Percentiles rank a stretch among this genome's conserved stretches.
These are phyloP conservation scores for Seminavis robusta DNA, from an alignment of 108 stramenopile species.

Conservation along the genomic window DNA sequence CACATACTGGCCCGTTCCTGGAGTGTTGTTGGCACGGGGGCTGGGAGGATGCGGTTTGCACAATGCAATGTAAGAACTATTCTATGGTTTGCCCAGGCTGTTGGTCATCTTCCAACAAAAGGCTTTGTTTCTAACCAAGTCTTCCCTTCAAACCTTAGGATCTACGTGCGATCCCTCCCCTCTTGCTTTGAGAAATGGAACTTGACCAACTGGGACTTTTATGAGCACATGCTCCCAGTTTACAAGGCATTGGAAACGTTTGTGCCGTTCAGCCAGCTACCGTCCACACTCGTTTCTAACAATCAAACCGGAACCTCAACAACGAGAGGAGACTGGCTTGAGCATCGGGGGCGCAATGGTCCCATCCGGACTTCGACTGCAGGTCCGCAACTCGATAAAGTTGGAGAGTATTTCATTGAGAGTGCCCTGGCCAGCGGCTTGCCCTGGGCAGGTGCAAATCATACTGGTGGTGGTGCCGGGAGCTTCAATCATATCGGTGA, in stretches of 20 bases:
- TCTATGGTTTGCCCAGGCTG: too few relatives aligned
- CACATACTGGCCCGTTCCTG: conserved; percentile 11
- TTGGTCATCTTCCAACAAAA: too few relatives aligned
- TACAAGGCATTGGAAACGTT: conserved; percentile 8
- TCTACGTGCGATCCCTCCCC: conserved; percentile 14
- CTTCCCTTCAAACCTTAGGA: too few relatives aligned
- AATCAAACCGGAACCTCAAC: background rate
- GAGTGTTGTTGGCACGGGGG: conserved; percentile 6
- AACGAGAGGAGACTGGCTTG: background rate
- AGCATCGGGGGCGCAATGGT: conserved; percentile 13
- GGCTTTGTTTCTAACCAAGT: too few relatives aligned
- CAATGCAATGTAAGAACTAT: conserved; percentile 34
- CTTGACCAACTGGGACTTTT: conserved; percentile 9
- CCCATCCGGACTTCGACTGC: conserved; percentile 2
- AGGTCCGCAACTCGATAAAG: too few relatives aligned
- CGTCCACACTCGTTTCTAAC: background rate
- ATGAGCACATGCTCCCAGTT: conserved; percentile 1
- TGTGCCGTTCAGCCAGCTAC: too few relatives aligned
- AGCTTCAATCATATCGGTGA: conserved; percentile 4
- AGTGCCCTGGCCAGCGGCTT: conserved; percentile 3
- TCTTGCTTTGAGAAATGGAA: conserved; percentile 14
- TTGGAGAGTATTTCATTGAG: too few relatives aligned
- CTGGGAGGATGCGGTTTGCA: conserved; percentile 19
- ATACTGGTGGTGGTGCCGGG: background rate
- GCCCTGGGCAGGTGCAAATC: conserved; percentile 12